Base-by-base conservation (phyloP, 805 yeast genomes). In the Lipomyces lipofer region DNA sequence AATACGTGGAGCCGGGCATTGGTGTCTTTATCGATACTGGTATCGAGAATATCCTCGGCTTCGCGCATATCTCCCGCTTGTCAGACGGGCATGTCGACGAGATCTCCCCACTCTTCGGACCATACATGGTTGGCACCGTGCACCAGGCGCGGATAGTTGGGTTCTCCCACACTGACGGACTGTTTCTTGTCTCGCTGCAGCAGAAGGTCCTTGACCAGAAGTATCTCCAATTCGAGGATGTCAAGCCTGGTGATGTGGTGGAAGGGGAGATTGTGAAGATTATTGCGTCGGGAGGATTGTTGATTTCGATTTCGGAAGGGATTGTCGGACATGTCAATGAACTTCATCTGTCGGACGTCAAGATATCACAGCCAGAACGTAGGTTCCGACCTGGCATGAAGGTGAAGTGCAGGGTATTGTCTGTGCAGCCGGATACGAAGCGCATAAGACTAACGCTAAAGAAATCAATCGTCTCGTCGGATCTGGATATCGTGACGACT, bases 301-400 rank as follows among this genome's bases (percentile, higher is more conserved):
- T 80, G 29, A 76, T 94, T 28, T 82, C 80, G 63, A 65, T 89
- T 9, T 82, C 84, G 56, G 83, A 81, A 49, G 74, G 72, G 8
- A 78, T 79, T 46, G 87, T 85, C 61, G 99, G 89, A 4, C 73
- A 78, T 59, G 98, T 88, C 27, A 85, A 88, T 12, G 75, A 82
- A 25, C 66, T 73, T 24, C 96, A 92, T 64, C 80, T 94, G 70
- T 84, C 95, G 62, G 99, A 94, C 69, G 78, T 86, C 54, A 85
- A 83, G 67, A 75, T 92, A 59, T 81, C 82, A 2, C 85, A 92
- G 66, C 99, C 99, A 4, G 98, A 94, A 71, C 81, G 94, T 75
- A 88, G 89, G 66, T 92, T 85, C 77, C 88, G 87, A 70, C 82
- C 84, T 42, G 98, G 97, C 9, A 75, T 85, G 40, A 86, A 84